phyloP scores from a whole-genome alignment of 768 basidiomycete genomes.

The Calocybe cyanea region DNA sequence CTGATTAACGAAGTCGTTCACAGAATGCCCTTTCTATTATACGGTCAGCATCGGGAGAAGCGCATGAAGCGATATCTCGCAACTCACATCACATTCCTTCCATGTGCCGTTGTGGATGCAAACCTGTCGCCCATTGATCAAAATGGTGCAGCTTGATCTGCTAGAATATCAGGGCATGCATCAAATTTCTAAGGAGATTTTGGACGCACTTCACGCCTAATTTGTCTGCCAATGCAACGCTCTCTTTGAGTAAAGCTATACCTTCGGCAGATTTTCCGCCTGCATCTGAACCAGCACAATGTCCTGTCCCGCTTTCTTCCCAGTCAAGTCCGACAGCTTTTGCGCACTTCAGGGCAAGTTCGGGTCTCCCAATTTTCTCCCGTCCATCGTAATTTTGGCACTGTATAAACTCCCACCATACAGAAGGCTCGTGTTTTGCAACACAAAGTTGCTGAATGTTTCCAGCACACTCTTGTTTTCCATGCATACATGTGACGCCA shows the following conservation, averaged over 20 bases:
- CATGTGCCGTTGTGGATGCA: conserved; percentile 78
- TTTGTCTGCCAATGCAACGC: conserved; percentile 38
- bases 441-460: conserved; percentile 89
- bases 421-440: conserved; percentile 49
- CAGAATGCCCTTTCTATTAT: conserved; percentile 65
- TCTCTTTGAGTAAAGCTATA: conserved; percentile 57
- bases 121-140: conserved; percentile 64
- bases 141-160: conserved; percentile 84
- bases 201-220: conserved; percentile 53
- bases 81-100: conserved; percentile 71
- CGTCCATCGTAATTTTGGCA: conserved; percentile 74
- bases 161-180: conserved; percentile 4
- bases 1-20: conserved; percentile 70
- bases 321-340: conserved; percentile 62
- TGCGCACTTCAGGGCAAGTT: conserved; percentile 66
- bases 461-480: conserved; percentile 76
- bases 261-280: conserved; percentile 65
- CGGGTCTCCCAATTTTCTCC: conserved; percentile 59
- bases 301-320: conserved; percentile 51
- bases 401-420: conserved; percentile 82
- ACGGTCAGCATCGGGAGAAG: conserved; percentile 3
- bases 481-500: conserved; percentile 83
- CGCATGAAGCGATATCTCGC: background rate
- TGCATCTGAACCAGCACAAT: conserved; percentile 60
- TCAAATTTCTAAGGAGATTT: background rate